Percentiles rank a stretch among this genome's conserved stretches.
These are phyloP conservation scores for Vickermania spadyakhi DNA, from an alignment of 208 protist species.

Conservation along the genomic window DNA sequence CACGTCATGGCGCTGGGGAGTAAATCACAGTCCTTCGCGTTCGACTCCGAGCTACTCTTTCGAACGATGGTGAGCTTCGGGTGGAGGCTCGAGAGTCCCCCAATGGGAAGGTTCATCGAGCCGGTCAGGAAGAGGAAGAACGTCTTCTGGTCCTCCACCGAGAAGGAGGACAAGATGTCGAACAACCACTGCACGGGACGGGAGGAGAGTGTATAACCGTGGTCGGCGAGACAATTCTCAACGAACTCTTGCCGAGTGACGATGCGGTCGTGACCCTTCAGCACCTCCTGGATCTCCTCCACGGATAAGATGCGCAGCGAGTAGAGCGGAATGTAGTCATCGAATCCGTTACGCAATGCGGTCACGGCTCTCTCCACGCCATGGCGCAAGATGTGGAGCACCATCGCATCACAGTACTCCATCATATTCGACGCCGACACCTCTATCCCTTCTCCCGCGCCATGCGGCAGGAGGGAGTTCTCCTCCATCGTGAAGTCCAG, in stretches of 20 bases:
- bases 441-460: constrained; percentile 15
- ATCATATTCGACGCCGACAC: constrained; percentile 51
- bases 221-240: constrained; percentile 63
- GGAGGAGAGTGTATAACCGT: constrained; percentile 78
- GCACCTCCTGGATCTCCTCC: constrained; percentile 51
- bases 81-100: constrained; percentile 55
- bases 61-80: constrained; percentile 88
- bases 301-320: constrained; percentile 52
- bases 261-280: constrained; percentile 35
- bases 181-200: constrained; percentile 78
- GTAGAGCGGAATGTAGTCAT: constrained; percentile 65
- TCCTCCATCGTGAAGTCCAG: constrained; percentile 65
- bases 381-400: constrained; percentile 34
- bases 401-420: constrained; percentile 69
- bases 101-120: constrained; percentile 67
- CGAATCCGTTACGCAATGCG: constrained; percentile 50
- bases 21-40: constrained; percentile 52
- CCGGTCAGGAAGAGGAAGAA: constrained; percentile 91
- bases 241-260: constrained; percentile 66
- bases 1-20: constrained; percentile 91
- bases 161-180: constrained; percentile 72
- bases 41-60: constrained; percentile 53
- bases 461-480: constrained; percentile 30
- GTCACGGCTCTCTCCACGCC: constrained; percentile 44
- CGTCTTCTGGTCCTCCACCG: constrained; percentile 45